Evolutionary conservation across 345 rosid genomes (phyloP).

Genomic region (Gossypium ekmanianum): DNA sequence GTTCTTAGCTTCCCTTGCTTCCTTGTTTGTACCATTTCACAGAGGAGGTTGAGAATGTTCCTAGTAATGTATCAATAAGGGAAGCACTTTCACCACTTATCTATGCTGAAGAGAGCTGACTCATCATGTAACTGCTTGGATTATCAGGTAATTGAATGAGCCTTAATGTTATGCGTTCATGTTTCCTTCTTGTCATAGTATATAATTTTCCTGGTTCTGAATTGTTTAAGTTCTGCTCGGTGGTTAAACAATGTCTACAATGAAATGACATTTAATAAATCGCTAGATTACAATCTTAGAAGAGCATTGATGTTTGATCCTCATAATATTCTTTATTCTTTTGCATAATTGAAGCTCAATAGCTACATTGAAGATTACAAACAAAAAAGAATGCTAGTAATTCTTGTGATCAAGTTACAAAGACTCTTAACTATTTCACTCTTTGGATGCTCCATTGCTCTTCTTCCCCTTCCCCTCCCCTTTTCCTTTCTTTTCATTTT

Average conservation of each 20-base stretch:
- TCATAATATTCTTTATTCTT: neutral
- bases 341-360: no score
- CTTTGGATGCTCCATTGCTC: no score
- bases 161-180: neutral
- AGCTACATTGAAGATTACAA: neutral
- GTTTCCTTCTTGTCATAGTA: neutral
- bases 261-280: neutral
- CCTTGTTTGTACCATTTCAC: slow-evolving; percentile 2
- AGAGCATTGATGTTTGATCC: neutral
- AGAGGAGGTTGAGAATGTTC: neutral
- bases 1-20: neutral
- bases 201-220: neutral
- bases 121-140: neutral
- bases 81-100: neutral
- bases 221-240: neutral
- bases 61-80: slow-evolving; percentile 13
- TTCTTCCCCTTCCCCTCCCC: neutral
- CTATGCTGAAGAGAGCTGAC: neutral
- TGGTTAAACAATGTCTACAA: neutral
- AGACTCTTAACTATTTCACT: no score
- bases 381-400: neutral
- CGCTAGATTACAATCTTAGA: neutral
- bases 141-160: neutral
- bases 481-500: neutral
- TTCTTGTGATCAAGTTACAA: no score